Percentiles rank a stretch among this genome's conserved stretches.
Conservation (phyloP, 192 early-diverging fungal species). For the Phlyctochytrium planicorne region DNA sequence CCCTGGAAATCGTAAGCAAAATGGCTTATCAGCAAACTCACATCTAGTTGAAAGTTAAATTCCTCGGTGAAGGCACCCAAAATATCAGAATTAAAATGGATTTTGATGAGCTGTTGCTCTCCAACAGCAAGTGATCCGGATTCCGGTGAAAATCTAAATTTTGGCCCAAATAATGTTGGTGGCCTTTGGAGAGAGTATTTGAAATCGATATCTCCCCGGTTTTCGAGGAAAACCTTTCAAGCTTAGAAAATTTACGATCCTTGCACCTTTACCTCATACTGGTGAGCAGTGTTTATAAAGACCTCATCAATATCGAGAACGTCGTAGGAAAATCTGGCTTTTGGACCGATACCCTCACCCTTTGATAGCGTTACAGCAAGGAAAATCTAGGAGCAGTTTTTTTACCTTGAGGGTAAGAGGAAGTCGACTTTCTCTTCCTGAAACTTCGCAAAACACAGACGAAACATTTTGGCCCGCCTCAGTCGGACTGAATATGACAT, state of each 20-base stretch:
- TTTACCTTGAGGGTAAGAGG: slow-evolving; percentile 49
- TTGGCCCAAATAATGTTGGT: slow-evolving; percentile 40
- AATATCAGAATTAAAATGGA: slow-evolving; percentile 44
- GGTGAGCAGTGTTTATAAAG: slow-evolving; percentile 55
- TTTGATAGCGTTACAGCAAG: slow-evolving; percentile 16
- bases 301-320: slow-evolving; percentile 50
- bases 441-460: slow-evolving; percentile 51
- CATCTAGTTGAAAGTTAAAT: slow-evolving; percentile 54
- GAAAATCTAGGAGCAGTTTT: slow-evolving; percentile 13
- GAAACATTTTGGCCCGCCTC: slow-evolving; percentile 34
- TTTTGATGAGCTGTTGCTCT: slow-evolving; percentile 39
- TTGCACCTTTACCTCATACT: slow-evolving; percentile 41
- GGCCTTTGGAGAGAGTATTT: slow-evolving; percentile 26
- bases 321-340: slow-evolving; percentile 56
- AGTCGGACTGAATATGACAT: slow-evolving; percentile 44
- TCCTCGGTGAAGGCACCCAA: slow-evolving; percentile 56
- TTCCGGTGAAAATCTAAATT: slow-evolving; percentile 48
- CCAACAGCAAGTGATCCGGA: slow-evolving; percentile 43
- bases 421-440: slow-evolving; percentile 52
- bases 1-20: slow-evolving; percentile 39
- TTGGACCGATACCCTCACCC: slow-evolving; percentile 56
- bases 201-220: slow-evolving; percentile 52
- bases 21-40: slow-evolving; percentile 8
- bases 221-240: slow-evolving; percentile 54
- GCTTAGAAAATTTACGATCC: not conserved